Evolutionary conservation across 208 protist species (phyloP), one percentile per base, ranked within the genome.

Genomic region (Crithidia bombi): DNA sequence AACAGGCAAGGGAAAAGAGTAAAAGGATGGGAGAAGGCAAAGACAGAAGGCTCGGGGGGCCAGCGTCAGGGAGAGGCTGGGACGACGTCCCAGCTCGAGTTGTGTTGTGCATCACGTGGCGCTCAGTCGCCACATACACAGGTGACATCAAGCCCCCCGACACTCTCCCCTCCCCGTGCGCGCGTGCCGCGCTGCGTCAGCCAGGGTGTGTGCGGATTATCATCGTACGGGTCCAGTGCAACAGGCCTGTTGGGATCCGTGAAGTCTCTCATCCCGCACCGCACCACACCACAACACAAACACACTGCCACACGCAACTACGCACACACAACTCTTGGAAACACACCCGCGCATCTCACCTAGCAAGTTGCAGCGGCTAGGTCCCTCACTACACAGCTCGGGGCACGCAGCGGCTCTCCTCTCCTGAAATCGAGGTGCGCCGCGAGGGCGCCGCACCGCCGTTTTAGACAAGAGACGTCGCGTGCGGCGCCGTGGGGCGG

Each of bases 391-490:
- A 50, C 44, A 23, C n/a, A n/a, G n/a, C n/a, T n/a, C n/a, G n/a
- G n/a, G n/a, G 14, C 44, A 50, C 56, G 56, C 39, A 23, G 17
- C 19, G 15, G 25, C 54, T 44, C 35, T 43, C 54, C 3, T 59
- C 54, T 59, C 54, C 54, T 59, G 54, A 59, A 59, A 59, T 59
- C 54, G 54, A 59, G 54, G 33, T 59, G 54, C 54, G 54, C 54
- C 35, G 54, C 39, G n/a, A 35, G 21, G 28, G 35, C 6, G 44
- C 33, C 54, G 54, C 19, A 30, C 33, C 54, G 44, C 9, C 54
- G 33, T 47, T 44, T 66, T 66, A 66, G 61, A 66, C 61, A 65
- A n/a, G 59, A 65, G 59, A 65, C 59, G 59, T 65, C 59, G 26
- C 36, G 30, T 17, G 10, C 5, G 11, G 7, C 19, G 44, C 14